Conservation (phyloP, 2,329 filamentous ascomycete genomes). For the Bisporella sp. region DNA sequence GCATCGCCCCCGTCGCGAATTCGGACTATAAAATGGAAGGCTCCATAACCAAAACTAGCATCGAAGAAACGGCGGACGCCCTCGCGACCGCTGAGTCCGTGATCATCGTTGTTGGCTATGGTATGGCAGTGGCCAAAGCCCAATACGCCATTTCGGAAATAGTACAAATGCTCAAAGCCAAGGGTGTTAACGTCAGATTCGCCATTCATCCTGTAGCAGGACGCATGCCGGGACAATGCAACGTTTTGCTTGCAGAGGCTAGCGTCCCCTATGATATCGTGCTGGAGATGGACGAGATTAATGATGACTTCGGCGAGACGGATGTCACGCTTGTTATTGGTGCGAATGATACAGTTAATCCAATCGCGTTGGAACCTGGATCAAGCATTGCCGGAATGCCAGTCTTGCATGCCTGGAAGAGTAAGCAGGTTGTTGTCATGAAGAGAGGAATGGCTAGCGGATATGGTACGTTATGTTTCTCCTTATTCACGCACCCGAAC, state of each 20-base stretch:
- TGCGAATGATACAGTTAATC: constrained; percentile 89
- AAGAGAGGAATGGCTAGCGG: constrained; percentile 85
- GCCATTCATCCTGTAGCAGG: constrained; percentile 88
- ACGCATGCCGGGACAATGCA: constrained; percentile 90
- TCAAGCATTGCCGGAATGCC: constrained; percentile 89
- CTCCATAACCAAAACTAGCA: constrained; percentile 66
- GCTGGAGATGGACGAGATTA: constrained; percentile 93
- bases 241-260: constrained; percentile 82
- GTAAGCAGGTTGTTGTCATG: constrained; percentile 89
- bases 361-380: constrained; percentile 76
- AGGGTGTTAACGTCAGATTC: constrained; percentile 76
- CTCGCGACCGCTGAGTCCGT: constrained; percentile 73
- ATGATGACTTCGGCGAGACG: constrained; percentile 81
- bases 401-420: constrained; percentile 88
- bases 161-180: constrained; percentile 62
- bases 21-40: constrained; percentile 72
- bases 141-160: constrained; percentile 88
- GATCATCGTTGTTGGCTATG: constrained; percentile 80
- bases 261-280: constrained; percentile 88
- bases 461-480: constrained; percentile 42
- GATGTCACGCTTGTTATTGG: constrained; percentile 85
- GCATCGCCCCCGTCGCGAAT: constrained; percentile 58
- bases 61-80: constrained; percentile 75
- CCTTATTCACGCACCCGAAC: not conserved
- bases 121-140: constrained; percentile 90